phyloP scores from a whole-genome alignment of 306 rosid genomes.

The Cicer bijugum region DNA sequence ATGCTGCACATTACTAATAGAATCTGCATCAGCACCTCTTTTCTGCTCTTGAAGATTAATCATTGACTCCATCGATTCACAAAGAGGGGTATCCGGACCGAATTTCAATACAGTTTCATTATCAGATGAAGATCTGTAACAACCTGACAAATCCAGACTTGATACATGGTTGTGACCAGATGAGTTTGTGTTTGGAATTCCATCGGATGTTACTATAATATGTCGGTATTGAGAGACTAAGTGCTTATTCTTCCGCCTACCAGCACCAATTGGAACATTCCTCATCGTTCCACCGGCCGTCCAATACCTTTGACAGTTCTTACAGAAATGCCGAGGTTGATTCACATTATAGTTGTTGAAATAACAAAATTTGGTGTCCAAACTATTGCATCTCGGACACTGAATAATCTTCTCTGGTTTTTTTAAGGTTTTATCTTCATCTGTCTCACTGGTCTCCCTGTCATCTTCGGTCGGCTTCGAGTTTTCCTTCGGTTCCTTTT shows the following conservation, averaged over 20 bases:
- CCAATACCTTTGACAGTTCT: constrained; percentile 84
- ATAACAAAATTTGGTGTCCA: constrained; percentile 78
- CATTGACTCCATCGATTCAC: constrained; percentile 55
- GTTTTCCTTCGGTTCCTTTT: constrained; percentile 37
- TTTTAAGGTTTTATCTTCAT: constrained; percentile 61
- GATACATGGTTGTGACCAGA: constrained; percentile 45
- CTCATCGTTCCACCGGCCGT: constrained; percentile 86
- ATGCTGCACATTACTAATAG: constrained; percentile 44
- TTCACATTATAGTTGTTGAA: constrained; percentile 83
- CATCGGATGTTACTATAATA: constrained; percentile 56
- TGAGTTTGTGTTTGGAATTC: constrained; percentile 43
- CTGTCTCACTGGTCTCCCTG: constrained; percentile 39
- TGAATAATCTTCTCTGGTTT: constrained; percentile 75
- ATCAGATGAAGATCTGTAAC: constrained; percentile 44
- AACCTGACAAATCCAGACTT: constrained; percentile 37
- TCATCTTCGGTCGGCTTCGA: constrained; percentile 40
- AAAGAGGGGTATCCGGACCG: constrained; percentile 61
- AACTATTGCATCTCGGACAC: constrained; percentile 78
- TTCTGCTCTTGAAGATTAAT: constrained; percentile 54
- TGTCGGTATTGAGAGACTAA: constrained; percentile 64
- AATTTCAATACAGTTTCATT: constrained; percentile 57
- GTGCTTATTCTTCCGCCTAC: constrained; percentile 74
- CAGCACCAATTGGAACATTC: constrained; percentile 77
- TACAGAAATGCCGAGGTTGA: constrained; percentile 86
- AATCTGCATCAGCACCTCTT: constrained; percentile 41